Evolutionary conservation across 106 monocot genomes (phyloP).

Genomic region (Dioscorea dumetorum): DNA sequence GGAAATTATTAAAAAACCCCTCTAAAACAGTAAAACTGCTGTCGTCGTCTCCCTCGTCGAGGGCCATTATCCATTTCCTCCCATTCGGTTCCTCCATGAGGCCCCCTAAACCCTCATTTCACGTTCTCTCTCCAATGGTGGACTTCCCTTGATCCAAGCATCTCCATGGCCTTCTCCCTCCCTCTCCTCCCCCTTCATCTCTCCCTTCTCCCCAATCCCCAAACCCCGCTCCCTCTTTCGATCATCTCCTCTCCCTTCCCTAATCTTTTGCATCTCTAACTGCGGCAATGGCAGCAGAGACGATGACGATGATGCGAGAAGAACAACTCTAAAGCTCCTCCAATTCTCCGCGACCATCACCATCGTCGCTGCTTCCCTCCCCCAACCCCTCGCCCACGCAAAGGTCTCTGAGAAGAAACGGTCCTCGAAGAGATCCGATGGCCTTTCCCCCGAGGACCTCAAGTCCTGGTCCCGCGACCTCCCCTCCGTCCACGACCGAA

Average conservation of each 20-base stretch:
- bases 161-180: constrained; percentile 9
- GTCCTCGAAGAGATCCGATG: constrained; percentile 27
- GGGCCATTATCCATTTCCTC: not conserved
- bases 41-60: no score
- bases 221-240: not conserved
- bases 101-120: no score
- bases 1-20: no score
- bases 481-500: constrained; percentile 48
- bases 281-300: constrained; percentile 6
- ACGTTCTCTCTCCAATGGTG: not conserved
- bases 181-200: constrained; percentile 9
- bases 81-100: not conserved
- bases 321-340: constrained; percentile 14
- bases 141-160: not conserved
- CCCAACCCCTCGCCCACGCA: constrained; percentile 24
- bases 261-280: constrained; percentile 1
- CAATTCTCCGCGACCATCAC: constrained; percentile 51
- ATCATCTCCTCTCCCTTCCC: not conserved
- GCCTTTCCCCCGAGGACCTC: constrained; percentile 56
- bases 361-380: constrained; percentile 32
- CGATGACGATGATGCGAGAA: not conserved
- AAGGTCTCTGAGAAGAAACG: constrained; percentile 48
- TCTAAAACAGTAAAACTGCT: no score
- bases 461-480: constrained; percentile 53
- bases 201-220: not conserved